Base-by-base conservation (phyloP, 345 rosid genomes). In the Salix viminalis region DNA sequence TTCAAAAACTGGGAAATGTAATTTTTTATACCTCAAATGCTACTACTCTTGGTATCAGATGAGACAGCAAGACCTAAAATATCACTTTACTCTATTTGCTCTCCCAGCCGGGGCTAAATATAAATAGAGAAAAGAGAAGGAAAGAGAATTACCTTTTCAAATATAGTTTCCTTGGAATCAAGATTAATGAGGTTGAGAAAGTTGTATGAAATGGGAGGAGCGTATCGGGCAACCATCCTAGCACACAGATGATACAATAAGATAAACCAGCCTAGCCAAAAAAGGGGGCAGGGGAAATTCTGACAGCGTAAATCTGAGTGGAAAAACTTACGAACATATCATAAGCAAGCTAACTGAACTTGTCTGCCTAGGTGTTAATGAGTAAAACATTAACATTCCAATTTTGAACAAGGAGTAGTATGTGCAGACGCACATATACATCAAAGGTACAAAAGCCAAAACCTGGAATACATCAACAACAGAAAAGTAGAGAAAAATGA, bases 151-250 rank as follows among this genome's bases (percentile, higher is more conserved):
- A 92, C 99, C 97, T 89, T 82, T 79, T 94, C 99, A 84, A 96
- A 96, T 82, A 96, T 87, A 64, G 99, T 94, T 73, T 78, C 78
- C 37, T 76, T 80, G 32, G 77, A 69, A 62, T 81, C 80, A 75
- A 91, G 95, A 81, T 87, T 87, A 83, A 96, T 94, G 77, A 96
- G 98, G 84, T 92, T 91, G 74, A 96, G 97, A 86, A 94, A 92
- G 84, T 96, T 96, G 89, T 94, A 96, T 18, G 98, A 94, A 85
- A 96, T 85, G 72, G 98, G 94, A 44, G 99, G 92, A 15, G 99
- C 98, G 83, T 96, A 96, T 79, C 98, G 97, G 80, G 99, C 99
- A 86, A 96, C 90, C 98, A 94, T 96, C 93, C 99, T 96, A 77
- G 28, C 9, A 81, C 73, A 83, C 73, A 83, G 71, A 66, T 30